Evolutionary conservation across 1,284 basidiomycete genomes (phyloP), one percentile per base, ranked within the genome.

Genomic region (Sporisorium scitamineum): DNA sequence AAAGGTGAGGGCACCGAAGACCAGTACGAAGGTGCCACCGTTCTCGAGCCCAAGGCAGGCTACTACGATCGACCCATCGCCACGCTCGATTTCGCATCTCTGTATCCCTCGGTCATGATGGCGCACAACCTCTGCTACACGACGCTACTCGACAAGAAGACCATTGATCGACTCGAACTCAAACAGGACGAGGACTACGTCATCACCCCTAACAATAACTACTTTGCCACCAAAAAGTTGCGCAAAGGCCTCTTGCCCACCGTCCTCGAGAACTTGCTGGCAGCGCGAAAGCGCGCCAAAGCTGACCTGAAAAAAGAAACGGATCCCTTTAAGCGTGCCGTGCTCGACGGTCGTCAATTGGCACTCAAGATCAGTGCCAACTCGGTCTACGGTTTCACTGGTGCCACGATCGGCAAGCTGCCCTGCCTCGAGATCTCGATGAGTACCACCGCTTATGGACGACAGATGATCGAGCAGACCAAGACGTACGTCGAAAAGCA

Each of bases 101-200:
- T 85, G 26, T 85, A 85, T 41, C 84, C 84, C 1, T 84, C 83
- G 7, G 84, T 85, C 60, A 85, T 85, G 84, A 84, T 84, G 84
- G 84, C 82, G 18, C 84, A 85, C 72, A 85, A 85, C 57, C 72
- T 85, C 24, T 85, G 84, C 76, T 85, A 85, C 68, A 85, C 84
- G 5, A 85, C 84, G 14, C 64, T 85, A 27, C 68, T 85, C 41
- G 79, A 80, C 70, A 79, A 80, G 70, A 72, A 79, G 51, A 84
- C 79, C 14, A 83, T 84, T 65, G 82, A 85, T 16, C 74, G 82
- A 2, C 76, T 85, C 31, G 54, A 71, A 11, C 76, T 85, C 29
- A 76, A 79, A 45, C 64, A 83, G 61, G 78, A 76, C 50, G 62
- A 78, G 14, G 83, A 85, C 71, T 85, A 84, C 45, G 80, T 83